These are phyloP conservation scores for Phytopythium kandeliae DNA, from an alignment of 352 stramenopile species.

Conservation along the genomic window DNA sequence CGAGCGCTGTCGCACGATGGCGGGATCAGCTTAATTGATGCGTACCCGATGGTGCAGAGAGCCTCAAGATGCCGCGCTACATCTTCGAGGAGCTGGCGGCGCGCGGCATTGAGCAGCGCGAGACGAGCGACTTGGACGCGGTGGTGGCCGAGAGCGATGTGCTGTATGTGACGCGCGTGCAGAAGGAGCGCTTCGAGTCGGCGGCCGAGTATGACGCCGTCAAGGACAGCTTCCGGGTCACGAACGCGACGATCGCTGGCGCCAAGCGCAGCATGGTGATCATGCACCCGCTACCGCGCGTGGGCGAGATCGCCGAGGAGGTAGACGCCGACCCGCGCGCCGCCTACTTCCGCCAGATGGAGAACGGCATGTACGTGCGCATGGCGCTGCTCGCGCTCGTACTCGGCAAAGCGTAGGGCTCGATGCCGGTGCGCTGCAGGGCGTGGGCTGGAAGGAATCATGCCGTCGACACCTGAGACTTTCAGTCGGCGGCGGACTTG, in stretches of 20 bases:
- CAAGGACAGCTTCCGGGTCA: constrained; percentile 89
- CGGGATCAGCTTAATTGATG: too few relatives aligned
- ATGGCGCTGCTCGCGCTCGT: constrained; percentile 97
- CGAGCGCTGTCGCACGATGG: too few relatives aligned
- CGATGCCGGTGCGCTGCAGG: too few relatives aligned
- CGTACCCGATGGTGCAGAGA: constrained; percentile 31
- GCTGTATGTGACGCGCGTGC: constrained; percentile 98
- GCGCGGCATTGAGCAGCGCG: constrained; percentile 82
- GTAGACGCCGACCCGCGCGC: constrained; percentile 95
- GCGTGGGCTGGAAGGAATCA: too few relatives aligned
- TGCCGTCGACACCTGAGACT: too few relatives aligned
- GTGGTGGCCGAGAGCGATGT: constrained; percentile 93
- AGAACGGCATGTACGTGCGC: constrained; percentile 98
- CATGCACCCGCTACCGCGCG: constrained; percentile 97
- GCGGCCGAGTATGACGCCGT: constrained; percentile 93
- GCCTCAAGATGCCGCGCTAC: constrained; percentile 80
- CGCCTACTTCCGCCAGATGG: constrained; percentile 97
- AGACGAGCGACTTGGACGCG: constrained; percentile 74
- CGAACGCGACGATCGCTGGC: constrained; percentile 48
- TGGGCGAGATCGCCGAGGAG: constrained; percentile 96
- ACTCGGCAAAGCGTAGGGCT: constrained; percentile 67
- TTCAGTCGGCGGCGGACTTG: constrained; percentile 5
- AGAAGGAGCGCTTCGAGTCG: constrained; percentile 96
- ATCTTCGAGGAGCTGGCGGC: constrained; percentile 67
- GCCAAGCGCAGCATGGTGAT: constrained; percentile 93